Conservation (phyloP, 2,329 filamentous ascomycete species). For the Hortaea sp. region DNA sequence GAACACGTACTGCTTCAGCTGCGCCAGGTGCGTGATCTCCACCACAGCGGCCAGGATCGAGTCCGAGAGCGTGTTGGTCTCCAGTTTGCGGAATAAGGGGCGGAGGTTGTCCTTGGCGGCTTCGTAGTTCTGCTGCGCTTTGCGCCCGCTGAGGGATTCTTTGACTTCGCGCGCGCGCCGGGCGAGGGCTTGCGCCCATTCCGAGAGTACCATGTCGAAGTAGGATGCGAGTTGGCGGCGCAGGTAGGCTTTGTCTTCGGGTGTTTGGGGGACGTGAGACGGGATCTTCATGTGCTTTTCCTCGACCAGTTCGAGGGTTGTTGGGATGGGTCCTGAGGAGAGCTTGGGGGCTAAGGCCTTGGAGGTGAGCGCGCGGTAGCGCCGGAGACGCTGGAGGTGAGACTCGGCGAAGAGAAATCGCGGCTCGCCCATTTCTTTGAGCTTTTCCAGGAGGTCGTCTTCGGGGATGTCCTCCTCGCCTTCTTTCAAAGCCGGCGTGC, state of each 20-base stretch:
- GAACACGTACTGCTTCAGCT: conserved; percentile 85
- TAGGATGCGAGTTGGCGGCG: conserved; percentile 86
- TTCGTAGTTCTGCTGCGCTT: conserved; percentile 74
- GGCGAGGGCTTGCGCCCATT: conserved; percentile 73
- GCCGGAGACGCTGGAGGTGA: conserved; percentile 56
- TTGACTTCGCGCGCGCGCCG: conserved; percentile 47
- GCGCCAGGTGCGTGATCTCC: conserved; percentile 84
- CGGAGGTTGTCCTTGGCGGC: conserved; percentile 80
- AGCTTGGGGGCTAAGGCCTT: conserved; percentile 34
- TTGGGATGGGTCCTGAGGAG: conserved; percentile 74
- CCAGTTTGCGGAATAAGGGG: conserved; percentile 82
- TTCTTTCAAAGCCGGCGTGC: conserved; percentile 17
- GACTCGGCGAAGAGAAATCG: conserved; percentile 70
- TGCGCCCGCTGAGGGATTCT: conserved; percentile 67
- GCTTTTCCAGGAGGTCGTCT: conserved; percentile 55
- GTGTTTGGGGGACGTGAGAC: conserved; percentile 51
- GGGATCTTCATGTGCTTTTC: conserved; percentile 84
- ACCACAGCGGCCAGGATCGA: conserved; percentile 61
- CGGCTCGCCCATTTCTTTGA: conserved; percentile 66
- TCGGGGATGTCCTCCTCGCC: conserved; percentile 56
- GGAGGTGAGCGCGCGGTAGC: conserved; percentile 55
- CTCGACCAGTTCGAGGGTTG: conserved; percentile 65
- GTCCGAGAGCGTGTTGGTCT: conserved; percentile 67
- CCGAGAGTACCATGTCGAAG: conserved; percentile 88
- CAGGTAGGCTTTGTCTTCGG: conserved; percentile 57